These are phyloP conservation scores for Neurospora pannonica DNA, from an alignment of 495 filamentous ascomycete genomes.

Conservation along the genomic window DNA sequence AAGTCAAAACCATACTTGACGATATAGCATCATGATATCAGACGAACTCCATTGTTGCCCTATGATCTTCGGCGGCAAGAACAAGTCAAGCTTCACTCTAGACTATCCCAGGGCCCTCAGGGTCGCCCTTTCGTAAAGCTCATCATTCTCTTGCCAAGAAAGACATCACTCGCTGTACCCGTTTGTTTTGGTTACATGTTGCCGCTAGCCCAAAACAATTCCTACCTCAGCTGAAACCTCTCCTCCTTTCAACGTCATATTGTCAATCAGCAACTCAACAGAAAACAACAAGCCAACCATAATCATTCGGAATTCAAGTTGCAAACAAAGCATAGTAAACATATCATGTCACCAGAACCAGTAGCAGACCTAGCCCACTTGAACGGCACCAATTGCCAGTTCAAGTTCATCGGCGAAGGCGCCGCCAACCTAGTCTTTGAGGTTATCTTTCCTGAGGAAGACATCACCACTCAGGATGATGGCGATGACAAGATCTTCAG, in stretches of 20 bases:
- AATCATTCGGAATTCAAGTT: background rate
- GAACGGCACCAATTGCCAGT: conserved; percentile 4
- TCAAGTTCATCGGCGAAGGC: conserved; percentile 46
- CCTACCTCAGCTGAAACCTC: background rate
- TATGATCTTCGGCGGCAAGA: background rate
- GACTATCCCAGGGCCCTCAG: background rate
- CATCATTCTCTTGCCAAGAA: background rate
- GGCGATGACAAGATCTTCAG: conserved; percentile 7
- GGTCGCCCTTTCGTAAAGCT: background rate
- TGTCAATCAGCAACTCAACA: background rate
- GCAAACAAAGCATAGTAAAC: background rate
- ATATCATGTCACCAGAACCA: background rate
- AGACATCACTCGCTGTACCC: background rate
- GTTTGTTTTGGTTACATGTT: background rate
- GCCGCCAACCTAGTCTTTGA: conserved; percentile 65
- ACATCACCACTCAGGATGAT: conserved; percentile 6
- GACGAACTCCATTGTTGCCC: background rate
- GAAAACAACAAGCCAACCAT: background rate
- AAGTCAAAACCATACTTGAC: background rate
- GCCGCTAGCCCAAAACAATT: background rate
- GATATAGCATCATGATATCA: background rate
- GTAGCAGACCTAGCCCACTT: conserved; percentile 1
- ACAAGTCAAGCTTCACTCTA: background rate
- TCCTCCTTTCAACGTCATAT: background rate
- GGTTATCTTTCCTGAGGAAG: conserved; percentile 26